Evolutionary conservation across 1,139 yeast species (phyloP), one percentile per base, ranked within the genome.

Genomic region (Geotrichum cucujoidarum): DNA sequence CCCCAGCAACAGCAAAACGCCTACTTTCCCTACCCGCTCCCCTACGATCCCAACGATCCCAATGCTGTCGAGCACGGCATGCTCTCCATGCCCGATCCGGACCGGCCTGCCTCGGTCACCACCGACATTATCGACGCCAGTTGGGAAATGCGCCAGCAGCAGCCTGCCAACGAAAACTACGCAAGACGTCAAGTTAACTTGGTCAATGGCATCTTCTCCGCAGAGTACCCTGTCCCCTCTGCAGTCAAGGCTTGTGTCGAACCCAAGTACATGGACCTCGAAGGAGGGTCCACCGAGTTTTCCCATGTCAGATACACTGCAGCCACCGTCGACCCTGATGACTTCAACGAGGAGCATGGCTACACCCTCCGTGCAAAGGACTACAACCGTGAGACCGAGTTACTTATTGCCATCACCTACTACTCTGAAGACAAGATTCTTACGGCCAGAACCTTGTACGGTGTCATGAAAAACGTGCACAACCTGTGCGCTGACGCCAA

Each of bases 361-460:
- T 92, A 87, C 67, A 78, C 83, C 3, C 73, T 92, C 40, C 77
- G 98, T 60, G 83, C 90, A 21, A 75, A 81, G 37, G 78, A 78
- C 54, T 73, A 76, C 56, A 84, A 84, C 24, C 80, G 97, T 63
- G 83, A 82, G 57, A 90, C 96, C 0, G 98, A 92, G 66, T 70
- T 92, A 45, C 80, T 92, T 55, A 77, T 92, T 50, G 90, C 95
- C 55, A 77, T 92, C 48, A 92, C 98, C 13, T 86, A 90, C 83
- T 92, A 90, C 21, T 45, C 55, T 34, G 98, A 92, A 69, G 94
- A 86, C 66, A 95, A 89, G 64, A 76, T 77, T 48, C 74, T 95
- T 8, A 75, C 94, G 53, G 92, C 97, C 0, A 77, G 97, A 64
- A 90, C 97, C 3, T 73, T 92, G 72, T 90, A 89, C 64, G 95